Percentiles rank a stretch among this genome's conserved stretches.
Evolutionary conservation across 345 rosid genomes (phyloP).

Genomic region (Gossypium mustelinum): DNA sequence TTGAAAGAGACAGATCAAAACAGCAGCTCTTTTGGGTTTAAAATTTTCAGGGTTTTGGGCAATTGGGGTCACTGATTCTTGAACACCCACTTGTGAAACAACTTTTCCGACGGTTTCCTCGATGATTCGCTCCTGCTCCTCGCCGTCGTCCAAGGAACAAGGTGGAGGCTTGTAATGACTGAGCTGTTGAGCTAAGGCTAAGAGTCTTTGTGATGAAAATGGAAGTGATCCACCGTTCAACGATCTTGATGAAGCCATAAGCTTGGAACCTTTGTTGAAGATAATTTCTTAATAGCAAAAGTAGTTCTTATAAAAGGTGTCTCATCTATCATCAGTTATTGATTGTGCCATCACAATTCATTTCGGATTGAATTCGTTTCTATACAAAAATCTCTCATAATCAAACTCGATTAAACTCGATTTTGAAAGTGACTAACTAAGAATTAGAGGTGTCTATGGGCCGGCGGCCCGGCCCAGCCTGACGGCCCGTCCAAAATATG

Average conservation of each 20-base stretch:
- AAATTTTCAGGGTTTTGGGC: constrained; percentile 44
- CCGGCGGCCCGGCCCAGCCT: too few relatives aligned
- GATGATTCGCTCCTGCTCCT: constrained; percentile 37
- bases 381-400: too few relatives aligned
- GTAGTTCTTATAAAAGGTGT: too few relatives aligned
- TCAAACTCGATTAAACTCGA: too few relatives aligned
- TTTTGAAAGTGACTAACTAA: too few relatives aligned
- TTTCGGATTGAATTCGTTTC: too few relatives aligned
- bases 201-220: constrained; percentile 38
- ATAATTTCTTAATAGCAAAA: not conserved
- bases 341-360: too few relatives aligned
- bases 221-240: constrained; percentile 20
- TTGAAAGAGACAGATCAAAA: constrained; percentile 81
- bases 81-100: constrained; percentile 78
- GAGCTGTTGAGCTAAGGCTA: constrained; percentile 60
- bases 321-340: too few relatives aligned
- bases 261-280: not conserved
- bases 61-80: constrained; percentile 59
- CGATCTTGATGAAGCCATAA: constrained; percentile 44
- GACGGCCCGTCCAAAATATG: too few relatives aligned
- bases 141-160: constrained; percentile 41
- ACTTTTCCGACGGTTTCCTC: constrained; percentile 61
- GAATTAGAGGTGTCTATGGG: too few relatives aligned
- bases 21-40: constrained; percentile 84
- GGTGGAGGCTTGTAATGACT: constrained; percentile 66